phyloP scores from a whole-genome alignment of 169 alveolate genomes.

The Cryptosporidium sp. region DNA sequence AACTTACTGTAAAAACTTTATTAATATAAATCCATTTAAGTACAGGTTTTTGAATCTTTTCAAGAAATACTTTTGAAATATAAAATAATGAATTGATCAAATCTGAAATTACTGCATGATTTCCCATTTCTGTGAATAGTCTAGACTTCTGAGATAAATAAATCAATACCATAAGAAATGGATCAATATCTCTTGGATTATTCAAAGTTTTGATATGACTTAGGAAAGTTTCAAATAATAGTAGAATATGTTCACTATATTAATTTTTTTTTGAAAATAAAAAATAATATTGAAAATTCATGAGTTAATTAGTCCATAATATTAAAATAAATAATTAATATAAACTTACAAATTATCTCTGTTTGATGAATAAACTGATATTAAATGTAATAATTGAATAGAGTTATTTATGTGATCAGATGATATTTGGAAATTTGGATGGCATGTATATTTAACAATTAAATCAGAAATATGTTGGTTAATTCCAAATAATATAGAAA shows the following conservation, averaged over 20 bases:
- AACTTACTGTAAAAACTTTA: slow-evolving; percentile 61
- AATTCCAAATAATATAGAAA: slow-evolving; percentile 47
- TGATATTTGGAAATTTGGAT: slow-evolving; percentile 18
- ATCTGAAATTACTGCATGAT: slow-evolving; percentile 4
- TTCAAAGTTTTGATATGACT: slow-evolving; percentile 42
- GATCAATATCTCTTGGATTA: slow-evolving; percentile 52
- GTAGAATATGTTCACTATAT: slow-evolving; percentile 31
- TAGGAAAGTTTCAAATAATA: background rate
- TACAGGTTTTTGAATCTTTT: slow-evolving; percentile 16
- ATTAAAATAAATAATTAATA: background rate
- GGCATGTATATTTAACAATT: slow-evolving; percentile 44
- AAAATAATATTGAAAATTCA: background rate
- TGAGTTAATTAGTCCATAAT: background rate
- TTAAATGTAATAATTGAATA: slow-evolving; percentile 38
- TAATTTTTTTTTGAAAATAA: background rate
- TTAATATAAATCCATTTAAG: slow-evolving; percentile 40
- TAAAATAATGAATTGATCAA: slow-evolving; percentile 30
- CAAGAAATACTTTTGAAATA: slow-evolving; percentile 27
- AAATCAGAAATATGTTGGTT: slow-evolving; percentile 18
- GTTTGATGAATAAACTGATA: slow-evolving; percentile 22
- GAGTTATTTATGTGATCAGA: slow-evolving; percentile 33
- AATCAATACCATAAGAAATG: slow-evolving; percentile 14
- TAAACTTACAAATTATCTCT: slow-evolving; percentile 45
- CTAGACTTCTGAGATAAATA: slow-evolving; percentile 36
- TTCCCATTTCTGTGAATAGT: slow-evolving; percentile 27